phyloP scores from a whole-genome alignment of 2,329 filamentous ascomycete genomes.

The Pseudogymnoascus sp. region DNA sequence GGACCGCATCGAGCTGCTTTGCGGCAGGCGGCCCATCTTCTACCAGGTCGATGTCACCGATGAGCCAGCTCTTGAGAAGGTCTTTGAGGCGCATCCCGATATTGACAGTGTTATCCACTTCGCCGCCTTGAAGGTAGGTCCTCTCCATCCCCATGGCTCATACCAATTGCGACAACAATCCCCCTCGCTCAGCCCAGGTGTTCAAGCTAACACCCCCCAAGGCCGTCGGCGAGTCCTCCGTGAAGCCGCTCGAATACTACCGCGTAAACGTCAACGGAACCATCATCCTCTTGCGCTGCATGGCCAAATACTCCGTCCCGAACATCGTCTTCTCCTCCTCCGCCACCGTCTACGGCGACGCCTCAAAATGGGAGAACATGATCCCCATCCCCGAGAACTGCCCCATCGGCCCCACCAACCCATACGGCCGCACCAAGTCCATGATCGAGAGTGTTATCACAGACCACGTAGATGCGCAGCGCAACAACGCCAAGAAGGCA shows the following conservation, averaged over 20 bases:
- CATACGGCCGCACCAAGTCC: constrained; percentile 94
- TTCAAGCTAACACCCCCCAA: constrained; percentile 31
- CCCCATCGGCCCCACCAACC: constrained; percentile 93
- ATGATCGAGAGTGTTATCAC: constrained; percentile 87
- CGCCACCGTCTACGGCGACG: constrained; percentile 96
- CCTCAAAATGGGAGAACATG: constrained; percentile 93
- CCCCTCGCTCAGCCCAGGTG: too few relatives aligned
- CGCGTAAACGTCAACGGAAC: constrained; percentile 92
- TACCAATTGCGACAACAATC: neutral
- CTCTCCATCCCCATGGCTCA: neutral
- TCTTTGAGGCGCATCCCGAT: constrained; percentile 81
- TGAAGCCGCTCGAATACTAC: constrained; percentile 97
- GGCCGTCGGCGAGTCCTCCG: constrained; percentile 91
- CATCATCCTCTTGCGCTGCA: constrained; percentile 75
- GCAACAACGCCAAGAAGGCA: constrained; percentile 71
- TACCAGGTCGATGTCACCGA: constrained; percentile 84
- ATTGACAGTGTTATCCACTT: constrained; percentile 99
- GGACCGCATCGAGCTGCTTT: constrained; percentile 91
- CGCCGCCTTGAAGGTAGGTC: constrained; percentile 79
- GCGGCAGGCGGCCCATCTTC: constrained; percentile 78
- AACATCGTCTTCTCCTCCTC: constrained; percentile 99
- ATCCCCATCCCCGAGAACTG: constrained; percentile 97
- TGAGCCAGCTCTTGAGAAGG: constrained; percentile 71
- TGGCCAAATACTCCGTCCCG: constrained; percentile 82
- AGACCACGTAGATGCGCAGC: constrained; percentile 81